Conservation (phyloP, 768 basidiomycete genomes). For the Pholiota molesta region DNA sequence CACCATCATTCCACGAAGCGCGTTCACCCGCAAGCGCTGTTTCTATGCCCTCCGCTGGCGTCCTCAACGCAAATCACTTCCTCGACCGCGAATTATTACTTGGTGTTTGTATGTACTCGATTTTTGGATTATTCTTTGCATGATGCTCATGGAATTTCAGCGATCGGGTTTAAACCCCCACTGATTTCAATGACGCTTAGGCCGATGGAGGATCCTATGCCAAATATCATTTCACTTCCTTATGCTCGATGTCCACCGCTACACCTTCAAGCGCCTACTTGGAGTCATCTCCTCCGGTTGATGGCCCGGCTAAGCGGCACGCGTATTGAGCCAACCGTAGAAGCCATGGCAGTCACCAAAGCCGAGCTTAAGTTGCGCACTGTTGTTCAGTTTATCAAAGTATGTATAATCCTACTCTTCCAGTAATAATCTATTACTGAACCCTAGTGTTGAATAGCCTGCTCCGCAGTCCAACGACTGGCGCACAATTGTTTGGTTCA, state of each 20-base stretch:
- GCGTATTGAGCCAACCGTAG: constrained; percentile 70
- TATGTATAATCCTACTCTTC: constrained; percentile 30
- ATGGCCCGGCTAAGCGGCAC: constrained; percentile 76
- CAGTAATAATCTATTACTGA: background rate
- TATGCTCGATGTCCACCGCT: constrained; percentile 69
- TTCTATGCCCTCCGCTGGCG: constrained; percentile 11
- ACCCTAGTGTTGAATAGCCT: constrained; percentile 40
- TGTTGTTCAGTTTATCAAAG: constrained; percentile 81
- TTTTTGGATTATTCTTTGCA: background rate
- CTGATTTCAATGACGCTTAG: constrained; percentile 48
- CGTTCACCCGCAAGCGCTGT: constrained; percentile 1
- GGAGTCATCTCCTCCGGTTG: constrained; percentile 73
- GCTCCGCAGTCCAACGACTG: constrained; percentile 63
- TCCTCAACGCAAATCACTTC: constrained; percentile 49
- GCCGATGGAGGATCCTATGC: constrained; percentile 59
- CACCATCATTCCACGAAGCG: constrained; percentile 1
- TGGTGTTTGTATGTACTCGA: constrained; percentile 62
- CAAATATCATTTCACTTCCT: constrained; percentile 74
- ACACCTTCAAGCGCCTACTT: constrained; percentile 73
- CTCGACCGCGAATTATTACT: constrained; percentile 58
- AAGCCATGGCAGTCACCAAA: constrained; percentile 62
- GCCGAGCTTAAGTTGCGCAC: constrained; percentile 64
- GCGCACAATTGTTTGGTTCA: constrained; percentile 78
- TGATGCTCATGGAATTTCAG: constrained; percentile 36
- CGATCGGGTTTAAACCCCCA: constrained; percentile 69